These are phyloP conservation scores for Amanita fuliginea DNA, from an alignment of 768 basidiomycete genomes.

Conservation along the genomic window DNA sequence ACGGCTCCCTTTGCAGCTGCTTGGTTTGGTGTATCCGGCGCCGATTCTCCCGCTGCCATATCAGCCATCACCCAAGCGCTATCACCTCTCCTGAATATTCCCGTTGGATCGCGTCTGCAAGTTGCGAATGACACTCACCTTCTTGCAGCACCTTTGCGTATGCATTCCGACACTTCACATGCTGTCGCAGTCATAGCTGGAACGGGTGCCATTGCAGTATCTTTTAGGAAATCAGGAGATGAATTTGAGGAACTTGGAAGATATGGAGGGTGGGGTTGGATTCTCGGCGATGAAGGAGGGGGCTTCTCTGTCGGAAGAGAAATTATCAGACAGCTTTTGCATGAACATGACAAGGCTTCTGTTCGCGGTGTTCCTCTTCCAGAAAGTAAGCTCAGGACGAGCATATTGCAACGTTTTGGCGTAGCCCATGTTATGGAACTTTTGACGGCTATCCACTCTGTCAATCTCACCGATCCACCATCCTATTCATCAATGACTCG, in stretches of 20 bases:
- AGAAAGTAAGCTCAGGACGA: conserved; percentile 29
- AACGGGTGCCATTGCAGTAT: conserved; percentile 70
- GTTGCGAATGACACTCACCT: conserved; percentile 81
- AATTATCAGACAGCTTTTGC: conserved; percentile 56
- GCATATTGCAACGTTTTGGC: conserved; percentile 45
- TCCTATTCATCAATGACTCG: conserved; percentile 27
- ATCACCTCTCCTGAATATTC: conserved; percentile 46
- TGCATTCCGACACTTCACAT: conserved; percentile 43
- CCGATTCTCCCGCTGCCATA: conserved; percentile 60
- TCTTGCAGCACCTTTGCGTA: conserved; percentile 66
- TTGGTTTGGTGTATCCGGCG: conserved; percentile 79
- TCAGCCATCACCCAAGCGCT: conserved; percentile 42
- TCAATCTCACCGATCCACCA: conserved; percentile 34
- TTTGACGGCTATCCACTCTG: conserved; percentile 49
- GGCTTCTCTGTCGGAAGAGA: conserved; percentile 75
- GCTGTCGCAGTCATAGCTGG: conserved; percentile 72
- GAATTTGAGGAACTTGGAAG: conserved; percentile 54
- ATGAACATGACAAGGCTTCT: conserved; percentile 41
- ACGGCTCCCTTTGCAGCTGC: conserved; percentile 46
- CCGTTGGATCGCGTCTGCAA: conserved; percentile 39
- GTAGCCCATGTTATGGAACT: conserved; percentile 51
- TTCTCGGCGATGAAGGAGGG: conserved; percentile 76
- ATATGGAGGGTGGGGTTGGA: conserved; percentile 77
- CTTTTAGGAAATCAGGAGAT: conserved; percentile 36
- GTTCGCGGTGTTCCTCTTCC: conserved; percentile 20